phyloP scores from a whole-genome alignment of 352 stramenopile species.

The Albugo laibachii region DNA sequence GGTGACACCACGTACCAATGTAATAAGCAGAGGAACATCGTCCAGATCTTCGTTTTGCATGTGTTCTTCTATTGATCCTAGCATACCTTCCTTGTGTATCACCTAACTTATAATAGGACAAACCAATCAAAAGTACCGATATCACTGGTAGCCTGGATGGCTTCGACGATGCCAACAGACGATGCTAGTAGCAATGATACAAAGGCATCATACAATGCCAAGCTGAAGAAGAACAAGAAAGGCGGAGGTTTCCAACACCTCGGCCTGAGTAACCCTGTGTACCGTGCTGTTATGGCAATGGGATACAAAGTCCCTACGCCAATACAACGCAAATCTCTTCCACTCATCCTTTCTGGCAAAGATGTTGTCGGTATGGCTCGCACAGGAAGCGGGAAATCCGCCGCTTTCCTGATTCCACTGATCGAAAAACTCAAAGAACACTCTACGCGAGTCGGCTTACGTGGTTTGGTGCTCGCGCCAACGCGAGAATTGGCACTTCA shows the following conservation, averaged over 20 bases:
- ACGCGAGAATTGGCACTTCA: constrained; percentile 97
- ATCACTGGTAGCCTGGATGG: too few relatives aligned
- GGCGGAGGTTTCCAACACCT: constrained; percentile 73
- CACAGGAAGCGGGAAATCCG: constrained; percentile 96
- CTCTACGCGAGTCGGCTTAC: constrained; percentile 71
- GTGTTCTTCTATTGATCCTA: too few relatives aligned
- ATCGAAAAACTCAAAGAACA: constrained; percentile 93
- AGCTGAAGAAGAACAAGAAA: constrained; percentile 68
- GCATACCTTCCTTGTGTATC: too few relatives aligned
- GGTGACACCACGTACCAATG: too few relatives aligned
- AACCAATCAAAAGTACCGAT: too few relatives aligned
- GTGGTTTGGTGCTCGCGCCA: constrained; percentile 85
- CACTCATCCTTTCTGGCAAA: constrained; percentile 88
- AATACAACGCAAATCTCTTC: constrained; percentile 97
- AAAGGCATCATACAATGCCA: constrained; percentile 5
- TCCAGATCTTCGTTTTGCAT: too few relatives aligned
- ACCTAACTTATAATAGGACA: too few relatives aligned
- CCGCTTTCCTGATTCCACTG: constrained; percentile 95
- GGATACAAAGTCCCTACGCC: constrained; percentile 95
- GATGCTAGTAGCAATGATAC: background rate
- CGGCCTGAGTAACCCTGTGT: constrained; percentile 51
- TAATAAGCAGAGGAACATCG: too few relatives aligned
- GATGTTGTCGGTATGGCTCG: constrained; percentile 98
- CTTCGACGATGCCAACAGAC: background rate
- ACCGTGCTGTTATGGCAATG: constrained; percentile 83